Evolutionary conservation across 2,329 filamentous ascomycete species (phyloP).

Genomic region (Aspergillus novofumigatus): DNA sequence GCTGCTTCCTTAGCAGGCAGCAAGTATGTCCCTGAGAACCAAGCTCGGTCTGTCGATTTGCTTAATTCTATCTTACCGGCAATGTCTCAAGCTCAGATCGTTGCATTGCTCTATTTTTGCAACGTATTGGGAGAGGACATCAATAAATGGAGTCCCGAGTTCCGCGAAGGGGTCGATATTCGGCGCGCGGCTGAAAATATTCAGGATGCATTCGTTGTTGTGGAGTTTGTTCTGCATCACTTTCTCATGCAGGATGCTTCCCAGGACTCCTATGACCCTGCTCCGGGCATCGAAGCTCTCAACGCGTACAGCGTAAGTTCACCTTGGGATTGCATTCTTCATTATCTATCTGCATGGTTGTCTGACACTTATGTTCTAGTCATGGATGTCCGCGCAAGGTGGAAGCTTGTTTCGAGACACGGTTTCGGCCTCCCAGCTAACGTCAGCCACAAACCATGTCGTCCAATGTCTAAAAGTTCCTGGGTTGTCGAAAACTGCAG

Average conservation of each 20-base stretch:
- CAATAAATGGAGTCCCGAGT: conserved; percentile 20
- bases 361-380: conserved; percentile 18
- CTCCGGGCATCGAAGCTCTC: conserved; percentile 31
- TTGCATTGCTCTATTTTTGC: conserved; percentile 37
- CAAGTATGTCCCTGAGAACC: conserved; percentile 32
- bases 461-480: conserved; percentile 24
- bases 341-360: background rate
- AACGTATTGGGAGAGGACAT: conserved; percentile 40
- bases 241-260: conserved; percentile 23
- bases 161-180: conserved; percentile 13
- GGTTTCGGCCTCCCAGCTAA: conserved; percentile 16
- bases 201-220: conserved; percentile 33
- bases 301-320: conserved; percentile 33
- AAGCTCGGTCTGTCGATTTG: conserved; percentile 28
- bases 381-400: conserved; percentile 33
- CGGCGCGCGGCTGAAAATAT: conserved; percentile 25
- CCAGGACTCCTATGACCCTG: conserved; percentile 15
- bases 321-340: background rate
- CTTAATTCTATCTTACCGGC: conserved; percentile 31
- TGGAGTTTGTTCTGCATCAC: conserved; percentile 33
- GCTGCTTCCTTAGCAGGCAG: conserved; percentile 37
- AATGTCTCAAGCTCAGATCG: conserved; percentile 32
- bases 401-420: conserved; percentile 19
- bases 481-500: conserved; percentile 26
- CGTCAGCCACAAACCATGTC: conserved; percentile 19